Evolutionary conservation across 2,329 filamentous ascomycete genomes (phyloP), one percentile per base, ranked within the genome.

Genomic region (Laburnicola sp.): DNA sequence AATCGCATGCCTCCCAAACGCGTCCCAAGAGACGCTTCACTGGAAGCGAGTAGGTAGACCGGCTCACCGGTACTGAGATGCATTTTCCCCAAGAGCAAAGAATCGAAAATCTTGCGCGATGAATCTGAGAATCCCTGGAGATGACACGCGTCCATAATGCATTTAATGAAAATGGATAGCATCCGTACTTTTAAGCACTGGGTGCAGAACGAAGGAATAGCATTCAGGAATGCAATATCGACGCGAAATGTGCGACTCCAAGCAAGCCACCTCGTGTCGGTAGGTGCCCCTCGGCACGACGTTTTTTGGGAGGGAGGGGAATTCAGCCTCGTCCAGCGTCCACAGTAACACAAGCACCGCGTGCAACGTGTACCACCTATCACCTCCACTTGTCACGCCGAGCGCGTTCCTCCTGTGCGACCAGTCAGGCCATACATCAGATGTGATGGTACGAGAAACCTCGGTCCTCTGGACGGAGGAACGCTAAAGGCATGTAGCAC

Each of bases 391-490:
- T 10, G 21, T 39, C 44, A 50, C 36, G 40, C 50, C 35, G 27
- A 16, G n/a, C 30, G 22, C 27, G 23, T 10, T 39, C 42, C 39
- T 16, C 30, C 22, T 42, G 53, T 53, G 39, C 35, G 10, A 53
- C 56, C 45, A 54, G 31, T 57, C 53, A 57, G 48, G 39, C 53
- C 50, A 57, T 48, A 28, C 8, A 26, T 31, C 23, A 16, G 42
- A 7, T 44, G 26, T n/a, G 34, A 59, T 58, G 50, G 45, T 54
- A 56, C 53, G 53, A 58, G 47, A 51, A 27, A 39, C 44, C 11
- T 38, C 5, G 23, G 21, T 4, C 27, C n/a, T 30, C 37, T 36
- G 26, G 22, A 16, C 23, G 40, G 26, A 23, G 27, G 30, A 16
- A 10, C n/a, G n/a, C n/a, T n/a, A 45, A 42, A 37, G 27, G 35